Evolutionary conservation across 805 yeast genomes (phyloP).

Genomic region (Kodamaea restingae): DNA sequence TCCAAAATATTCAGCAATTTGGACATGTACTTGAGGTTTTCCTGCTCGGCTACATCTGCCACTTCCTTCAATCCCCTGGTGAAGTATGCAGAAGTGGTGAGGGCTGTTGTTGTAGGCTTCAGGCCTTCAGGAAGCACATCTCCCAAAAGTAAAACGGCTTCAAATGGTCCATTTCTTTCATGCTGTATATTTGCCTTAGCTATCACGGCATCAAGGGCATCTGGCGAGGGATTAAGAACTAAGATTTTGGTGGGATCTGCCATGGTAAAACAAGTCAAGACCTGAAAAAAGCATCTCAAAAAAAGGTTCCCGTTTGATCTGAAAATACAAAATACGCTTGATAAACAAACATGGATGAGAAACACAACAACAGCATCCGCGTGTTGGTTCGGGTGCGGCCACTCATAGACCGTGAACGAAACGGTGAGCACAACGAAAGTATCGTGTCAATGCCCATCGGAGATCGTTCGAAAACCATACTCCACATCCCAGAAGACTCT

Average conservation of each 20-base stretch:
- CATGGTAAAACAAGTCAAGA: neutral
- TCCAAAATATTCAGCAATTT: neutral
- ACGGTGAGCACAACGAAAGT: slow-evolving; percentile 12
- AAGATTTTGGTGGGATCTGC: slow-evolving; percentile 27
- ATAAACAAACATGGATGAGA: slow-evolving; percentile 1
- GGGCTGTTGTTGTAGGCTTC: slow-evolving; percentile 13
- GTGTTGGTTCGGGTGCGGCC: slow-evolving; percentile 56
- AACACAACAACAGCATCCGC: slow-evolving; percentile 29
- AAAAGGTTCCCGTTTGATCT: neutral
- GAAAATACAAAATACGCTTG: neutral
- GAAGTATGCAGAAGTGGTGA: slow-evolving; percentile 25
- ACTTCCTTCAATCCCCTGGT: slow-evolving; percentile 17
- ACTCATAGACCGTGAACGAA: slow-evolving; percentile 27
- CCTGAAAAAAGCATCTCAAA: no score
- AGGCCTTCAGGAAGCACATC: slow-evolving; percentile 23
- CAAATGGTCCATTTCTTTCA: slow-evolving; percentile 64
- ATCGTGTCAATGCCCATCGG: slow-evolving; percentile 30
- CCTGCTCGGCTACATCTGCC: neutral
- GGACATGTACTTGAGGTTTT: neutral
- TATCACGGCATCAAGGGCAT: slow-evolving; percentile 37
- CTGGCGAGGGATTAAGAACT: slow-evolving; percentile 8
- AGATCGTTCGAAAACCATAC: slow-evolving; percentile 16
- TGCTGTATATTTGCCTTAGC: slow-evolving; percentile 46
- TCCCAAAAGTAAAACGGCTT: slow-evolving; percentile 50
- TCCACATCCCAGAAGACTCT: slow-evolving; percentile 16